Conservation (phyloP, 495 filamentous ascomycete genomes). For the Podospora pseudocomata region DNA sequence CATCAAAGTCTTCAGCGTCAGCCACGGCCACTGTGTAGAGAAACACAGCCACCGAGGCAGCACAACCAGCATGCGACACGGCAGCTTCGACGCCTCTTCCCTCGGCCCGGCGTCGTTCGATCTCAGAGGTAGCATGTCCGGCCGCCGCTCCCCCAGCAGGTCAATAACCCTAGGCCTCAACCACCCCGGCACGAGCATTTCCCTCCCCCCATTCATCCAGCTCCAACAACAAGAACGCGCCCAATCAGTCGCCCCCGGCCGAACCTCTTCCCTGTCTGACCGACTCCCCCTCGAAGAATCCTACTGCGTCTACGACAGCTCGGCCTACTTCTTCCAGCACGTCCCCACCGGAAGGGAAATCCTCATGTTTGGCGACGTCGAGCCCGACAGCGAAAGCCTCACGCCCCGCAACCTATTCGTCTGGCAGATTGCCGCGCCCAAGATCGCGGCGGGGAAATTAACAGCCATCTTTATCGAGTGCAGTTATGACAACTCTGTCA, state of each 20-base stretch:
- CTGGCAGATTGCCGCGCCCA: constrained; percentile 82
- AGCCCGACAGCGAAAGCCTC: constrained; percentile 81
- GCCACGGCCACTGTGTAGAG: constrained; percentile 83
- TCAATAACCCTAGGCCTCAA: constrained; percentile 19
- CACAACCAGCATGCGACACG: constrained; percentile 36
- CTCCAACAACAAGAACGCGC: constrained; percentile 26
- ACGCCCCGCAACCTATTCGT: constrained; percentile 73
- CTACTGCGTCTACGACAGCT: constrained; percentile 70
- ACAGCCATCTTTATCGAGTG: constrained; percentile 91
- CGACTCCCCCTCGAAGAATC: constrained; percentile 33
- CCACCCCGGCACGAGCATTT: constrained; percentile 14
- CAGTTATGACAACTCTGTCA: constrained; percentile 74
- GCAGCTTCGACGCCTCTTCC: constrained; percentile 35
- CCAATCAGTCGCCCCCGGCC: constrained; percentile 13
- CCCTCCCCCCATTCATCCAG: constrained; percentile 21
- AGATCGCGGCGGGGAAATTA: constrained; percentile 65
- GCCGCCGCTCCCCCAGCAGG: constrained; percentile 19
- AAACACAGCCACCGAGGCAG: constrained; percentile 58
- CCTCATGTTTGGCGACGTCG: constrained; percentile 91
- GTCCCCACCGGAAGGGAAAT: constrained; percentile 65
- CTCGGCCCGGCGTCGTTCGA: constrained; percentile 4
- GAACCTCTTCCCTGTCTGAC: constrained; percentile 25
- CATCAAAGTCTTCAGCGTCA: constrained; percentile 74
- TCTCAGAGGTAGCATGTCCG: constrained; percentile 1
- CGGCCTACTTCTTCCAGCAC: constrained; percentile 86